Percentiles rank a stretch among this genome's conserved stretches.
Evolutionary conservation across 106 monocot species (phyloP).

Genomic region (Dioscorea alata): DNA sequence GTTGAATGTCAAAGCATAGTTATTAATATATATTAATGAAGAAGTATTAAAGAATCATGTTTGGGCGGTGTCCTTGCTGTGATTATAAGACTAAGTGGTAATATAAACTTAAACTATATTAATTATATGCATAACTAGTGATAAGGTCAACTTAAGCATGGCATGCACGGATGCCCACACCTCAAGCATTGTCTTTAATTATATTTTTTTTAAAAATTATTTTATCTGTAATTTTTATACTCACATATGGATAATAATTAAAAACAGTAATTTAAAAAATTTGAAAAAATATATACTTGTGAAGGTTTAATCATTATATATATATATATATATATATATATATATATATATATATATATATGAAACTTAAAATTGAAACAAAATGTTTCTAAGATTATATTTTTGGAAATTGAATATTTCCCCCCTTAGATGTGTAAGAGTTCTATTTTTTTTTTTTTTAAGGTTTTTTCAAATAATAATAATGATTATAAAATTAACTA

Average conservation of each 20-base stretch:
- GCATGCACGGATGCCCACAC: not conserved
- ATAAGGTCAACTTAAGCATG: not conserved
- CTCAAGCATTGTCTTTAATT: constrained; percentile 1
- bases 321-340: too few relatives aligned
- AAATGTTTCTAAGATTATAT: not conserved
- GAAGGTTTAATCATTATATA: too few relatives aligned
- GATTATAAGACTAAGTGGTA: not conserved
- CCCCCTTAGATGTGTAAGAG: not conserved
- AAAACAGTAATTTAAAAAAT: too few relatives aligned
- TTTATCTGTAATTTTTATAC: too few relatives aligned
- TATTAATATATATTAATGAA: not conserved
- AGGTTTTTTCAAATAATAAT: not conserved
- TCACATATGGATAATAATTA: too few relatives aligned
- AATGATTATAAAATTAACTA: not conserved
- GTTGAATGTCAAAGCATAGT: not conserved
- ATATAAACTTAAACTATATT: too few relatives aligned
- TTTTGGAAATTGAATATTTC: not conserved
- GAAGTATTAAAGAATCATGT: not conserved
- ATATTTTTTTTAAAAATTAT: too few relatives aligned
- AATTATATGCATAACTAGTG: too few relatives aligned
- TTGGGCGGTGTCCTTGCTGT: not conserved
- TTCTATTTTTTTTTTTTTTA: not conserved
- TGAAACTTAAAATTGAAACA: not conserved
- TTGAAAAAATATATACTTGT: too few relatives aligned
- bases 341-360: too few relatives aligned